Conservation (phyloP, 1,139 yeast genomes). For the Candida gigantensis region DNA sequence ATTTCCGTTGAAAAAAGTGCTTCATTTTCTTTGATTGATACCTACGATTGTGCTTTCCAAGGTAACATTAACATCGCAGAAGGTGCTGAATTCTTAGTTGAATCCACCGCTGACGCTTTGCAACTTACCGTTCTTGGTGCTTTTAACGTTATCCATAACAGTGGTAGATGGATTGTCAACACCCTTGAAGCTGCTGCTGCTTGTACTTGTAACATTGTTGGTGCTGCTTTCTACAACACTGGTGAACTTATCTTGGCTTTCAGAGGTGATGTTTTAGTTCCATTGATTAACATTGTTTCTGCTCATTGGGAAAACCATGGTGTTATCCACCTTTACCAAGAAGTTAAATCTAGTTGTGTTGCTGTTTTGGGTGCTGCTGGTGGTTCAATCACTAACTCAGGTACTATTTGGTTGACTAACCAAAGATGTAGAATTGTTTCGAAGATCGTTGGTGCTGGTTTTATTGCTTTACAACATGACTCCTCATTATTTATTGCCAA, state of each 20-base stretch:
- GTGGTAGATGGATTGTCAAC: conserved; percentile 3
- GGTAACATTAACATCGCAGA: conserved; percentile 4
- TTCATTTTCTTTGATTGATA: conserved; percentile 5
- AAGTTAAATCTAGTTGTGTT: conserved; percentile 3
- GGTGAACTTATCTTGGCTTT: conserved; percentile 4
- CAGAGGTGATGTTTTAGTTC: conserved; percentile 1
- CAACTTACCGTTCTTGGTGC: conserved; percentile 1
- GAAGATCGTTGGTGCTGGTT: conserved; percentile 2
- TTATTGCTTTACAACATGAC: conserved; percentile 4
- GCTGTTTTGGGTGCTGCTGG: conserved; percentile 4
- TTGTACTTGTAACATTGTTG: conserved; percentile 5
- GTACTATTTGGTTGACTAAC: conserved; percentile 6
- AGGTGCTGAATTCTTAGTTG: conserved; percentile 5
- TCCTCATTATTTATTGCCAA: conserved; percentile 4
- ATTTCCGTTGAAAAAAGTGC: conserved; percentile 6
- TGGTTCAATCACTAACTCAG: background rate
- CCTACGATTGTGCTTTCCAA: conserved; percentile 3
- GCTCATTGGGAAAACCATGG: conserved; percentile 1
- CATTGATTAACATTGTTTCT: background rate
- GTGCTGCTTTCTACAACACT: conserved; percentile 3
- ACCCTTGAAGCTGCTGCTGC: conserved; percentile 3
- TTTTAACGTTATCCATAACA: conserved; percentile 2
- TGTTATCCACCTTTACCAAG: conserved; percentile 4
- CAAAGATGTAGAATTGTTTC: conserved; percentile 1
- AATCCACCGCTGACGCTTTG: conserved; percentile 4